Conservation (phyloP, 345 rosid species). For the Ceriops tagal region DNA sequence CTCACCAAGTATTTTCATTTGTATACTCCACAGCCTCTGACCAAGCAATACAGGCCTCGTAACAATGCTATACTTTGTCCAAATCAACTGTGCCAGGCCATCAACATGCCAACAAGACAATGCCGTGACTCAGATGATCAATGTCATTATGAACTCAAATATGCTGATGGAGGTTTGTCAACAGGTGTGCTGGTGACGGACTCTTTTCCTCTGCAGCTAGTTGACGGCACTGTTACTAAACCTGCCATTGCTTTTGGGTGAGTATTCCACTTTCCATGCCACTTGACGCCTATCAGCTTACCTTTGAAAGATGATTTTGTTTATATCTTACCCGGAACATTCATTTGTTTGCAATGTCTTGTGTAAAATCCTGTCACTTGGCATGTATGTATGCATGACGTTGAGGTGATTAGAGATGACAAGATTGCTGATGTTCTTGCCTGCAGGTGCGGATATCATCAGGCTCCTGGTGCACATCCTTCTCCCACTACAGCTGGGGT, state of each 20-base stretch:
- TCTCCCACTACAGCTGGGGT: constrained; percentile 72
- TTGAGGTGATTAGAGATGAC: background rate
- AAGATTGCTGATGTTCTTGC: constrained; percentile 9
- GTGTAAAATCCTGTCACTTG: background rate
- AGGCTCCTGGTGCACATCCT: constrained; percentile 39
- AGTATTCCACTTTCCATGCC: background rate
- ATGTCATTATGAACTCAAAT: constrained; percentile 72
- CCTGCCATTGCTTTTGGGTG: constrained; percentile 74
- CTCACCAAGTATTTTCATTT: constrained; percentile 9
- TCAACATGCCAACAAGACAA: constrained; percentile 29
- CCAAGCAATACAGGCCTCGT: constrained; percentile 62
- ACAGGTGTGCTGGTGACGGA: constrained; percentile 72
- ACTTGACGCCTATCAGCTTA: background rate
- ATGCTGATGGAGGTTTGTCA: constrained; percentile 78
- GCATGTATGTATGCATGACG: background rate
- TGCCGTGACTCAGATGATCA: constrained; percentile 60
- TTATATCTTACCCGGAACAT: background rate
- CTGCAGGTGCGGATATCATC: constrained; percentile 80
- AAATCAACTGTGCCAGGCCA: constrained; percentile 47
- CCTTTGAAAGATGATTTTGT: background rate
- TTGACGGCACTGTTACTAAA: constrained; percentile 46
- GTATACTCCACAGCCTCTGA: constrained; percentile 53
- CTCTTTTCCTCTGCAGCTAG: constrained; percentile 42
- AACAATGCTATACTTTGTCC: constrained; percentile 50
- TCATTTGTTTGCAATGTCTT: background rate